A percentile compares a stretch with the other conserved stretches of the same genome.
These are phyloP conservation scores for Blastobotrys malaysiensis DNA, from an alignment of 1,139 yeast species.

Conservation along the genomic window DNA sequence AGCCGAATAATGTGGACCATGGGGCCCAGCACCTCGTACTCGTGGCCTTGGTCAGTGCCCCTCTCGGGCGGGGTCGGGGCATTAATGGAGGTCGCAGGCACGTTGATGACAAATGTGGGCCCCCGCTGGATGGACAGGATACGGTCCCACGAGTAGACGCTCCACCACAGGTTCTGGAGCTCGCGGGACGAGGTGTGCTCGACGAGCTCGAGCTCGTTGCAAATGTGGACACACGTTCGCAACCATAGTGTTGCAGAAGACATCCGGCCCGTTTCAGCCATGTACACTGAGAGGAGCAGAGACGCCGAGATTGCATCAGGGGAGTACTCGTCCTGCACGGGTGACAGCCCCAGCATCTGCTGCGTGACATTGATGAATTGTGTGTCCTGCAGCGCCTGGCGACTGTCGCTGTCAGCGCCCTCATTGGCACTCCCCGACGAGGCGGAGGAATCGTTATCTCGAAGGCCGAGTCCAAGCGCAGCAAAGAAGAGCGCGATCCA, in stretches of 20 bases:
- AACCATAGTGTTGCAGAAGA: slow-evolving; percentile 19
- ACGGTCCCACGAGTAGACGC: slow-evolving; percentile 19
- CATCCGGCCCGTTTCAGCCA: slow-evolving; percentile 14
- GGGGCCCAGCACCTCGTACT: slow-evolving; percentile 1
- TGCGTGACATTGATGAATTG: slow-evolving; percentile 1
- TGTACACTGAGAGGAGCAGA: slow-evolving; percentile 15
- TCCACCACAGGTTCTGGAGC: slow-evolving; percentile 14
- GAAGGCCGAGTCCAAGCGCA: slow-evolving; percentile 25
- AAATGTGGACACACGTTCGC: slow-evolving; percentile 14
- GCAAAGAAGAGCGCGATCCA: slow-evolving; percentile 23
- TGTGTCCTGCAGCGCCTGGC: neutral
- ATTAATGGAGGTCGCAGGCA: neutral
- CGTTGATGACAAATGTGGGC: neutral
- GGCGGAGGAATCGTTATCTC: slow-evolving; percentile 13
- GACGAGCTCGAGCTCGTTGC: slow-evolving; percentile 9
- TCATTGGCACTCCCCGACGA: neutral
- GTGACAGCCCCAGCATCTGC: neutral
- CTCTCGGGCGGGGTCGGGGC: neutral
- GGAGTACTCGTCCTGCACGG: slow-evolving; percentile 7
- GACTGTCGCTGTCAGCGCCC: neutral
- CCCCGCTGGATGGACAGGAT: slow-evolving; percentile 9
- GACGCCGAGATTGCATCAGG: slow-evolving; percentile 1
- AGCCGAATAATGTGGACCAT: slow-evolving; percentile 8
- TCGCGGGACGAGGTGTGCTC: slow-evolving; percentile 2
- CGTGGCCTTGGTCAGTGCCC: neutral